Evolutionary conservation across 805 yeast species (phyloP), one percentile per base, ranked within the genome.

Genomic region (Candida succiphila): DNA sequence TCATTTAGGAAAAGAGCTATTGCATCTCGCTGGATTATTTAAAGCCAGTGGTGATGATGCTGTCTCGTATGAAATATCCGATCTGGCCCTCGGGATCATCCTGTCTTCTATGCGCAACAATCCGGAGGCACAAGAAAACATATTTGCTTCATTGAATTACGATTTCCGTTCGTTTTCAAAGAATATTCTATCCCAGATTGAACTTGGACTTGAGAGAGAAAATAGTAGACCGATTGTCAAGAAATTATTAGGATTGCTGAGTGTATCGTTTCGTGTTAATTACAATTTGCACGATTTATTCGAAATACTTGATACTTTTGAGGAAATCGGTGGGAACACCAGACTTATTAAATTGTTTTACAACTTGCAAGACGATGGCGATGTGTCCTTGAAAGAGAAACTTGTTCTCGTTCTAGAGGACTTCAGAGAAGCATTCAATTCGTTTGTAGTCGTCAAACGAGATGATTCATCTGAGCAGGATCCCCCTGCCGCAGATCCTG

Each of bases 31-130:
- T 2, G 61, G 58, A 1, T 32, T 58, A 5, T 40, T 44, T 5
- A 17, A 4, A 8, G n/a, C n/a, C n/a, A 21, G 23, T 21, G 10
- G 23, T 21, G 23, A 21, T 8, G 23, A 21, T 8, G 7, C 10
- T 21, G 23, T 21, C 7, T 7, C 10, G 7, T 10, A 8, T 7
- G 23, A 21, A 8, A 8, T 21, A 21, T 8, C 23, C 10, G 92
- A 85, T 37, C 45, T 69, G 29, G 52, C 75, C 1, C 68, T 75
- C 12, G 62, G 86, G 39, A 61, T 80, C 20, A 60, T 87, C 37
- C 78, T 82, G 0, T 66, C 84, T 5, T 56, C 88, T 4, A 53
- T 86, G 29, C 66, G 95, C 45, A 86, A 86, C 51, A 87, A 87
- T 49, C 75, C 74, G 2, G 70, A 42, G 3, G 56, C 59, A 1